A percentile compares a stretch with the other conserved stretches of the same genome.
These are phyloP conservation scores for Aegilops umbellulata DNA, from an alignment of 176 grass and related monocot species.

Conservation along the genomic window DNA sequence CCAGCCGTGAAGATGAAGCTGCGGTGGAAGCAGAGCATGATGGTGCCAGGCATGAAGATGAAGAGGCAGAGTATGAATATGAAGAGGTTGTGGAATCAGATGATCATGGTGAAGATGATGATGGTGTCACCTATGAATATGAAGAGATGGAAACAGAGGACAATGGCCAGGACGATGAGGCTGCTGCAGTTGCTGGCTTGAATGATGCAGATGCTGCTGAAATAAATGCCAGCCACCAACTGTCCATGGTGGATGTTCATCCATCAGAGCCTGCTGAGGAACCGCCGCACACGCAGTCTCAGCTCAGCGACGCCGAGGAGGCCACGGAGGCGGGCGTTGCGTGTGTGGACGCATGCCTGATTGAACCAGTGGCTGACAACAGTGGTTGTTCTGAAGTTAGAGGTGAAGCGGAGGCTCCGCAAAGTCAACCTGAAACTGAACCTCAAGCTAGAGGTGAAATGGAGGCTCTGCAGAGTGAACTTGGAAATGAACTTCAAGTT, in stretches of 20 bases:
- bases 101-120: background rate
- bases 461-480: background rate
- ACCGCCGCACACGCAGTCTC: background rate
- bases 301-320: constrained; percentile 10
- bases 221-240: constrained; percentile 26
- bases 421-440: background rate
- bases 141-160: constrained; percentile 11
- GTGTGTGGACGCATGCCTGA: background rate
- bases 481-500: background rate
- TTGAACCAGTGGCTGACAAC: constrained; percentile 6
- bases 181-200: background rate
- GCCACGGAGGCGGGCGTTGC: background rate
- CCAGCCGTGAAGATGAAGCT: background rate
- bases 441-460: background rate
- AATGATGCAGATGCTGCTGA: background rate
- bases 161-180: background rate
- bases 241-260: constrained; percentile 25
- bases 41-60: background rate
- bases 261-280: constrained; percentile 24
- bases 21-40: background rate
- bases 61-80: background rate
- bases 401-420: constrained; percentile 18
- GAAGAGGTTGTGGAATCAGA: background rate
- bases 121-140: background rate
- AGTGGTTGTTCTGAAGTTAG: background rate